Percentiles rank a stretch among this genome's conserved stretches.
phyloP scores from a whole-genome alignment of 1,284 basidiomycete genomes.

The Pseudozyma sp. region DNA sequence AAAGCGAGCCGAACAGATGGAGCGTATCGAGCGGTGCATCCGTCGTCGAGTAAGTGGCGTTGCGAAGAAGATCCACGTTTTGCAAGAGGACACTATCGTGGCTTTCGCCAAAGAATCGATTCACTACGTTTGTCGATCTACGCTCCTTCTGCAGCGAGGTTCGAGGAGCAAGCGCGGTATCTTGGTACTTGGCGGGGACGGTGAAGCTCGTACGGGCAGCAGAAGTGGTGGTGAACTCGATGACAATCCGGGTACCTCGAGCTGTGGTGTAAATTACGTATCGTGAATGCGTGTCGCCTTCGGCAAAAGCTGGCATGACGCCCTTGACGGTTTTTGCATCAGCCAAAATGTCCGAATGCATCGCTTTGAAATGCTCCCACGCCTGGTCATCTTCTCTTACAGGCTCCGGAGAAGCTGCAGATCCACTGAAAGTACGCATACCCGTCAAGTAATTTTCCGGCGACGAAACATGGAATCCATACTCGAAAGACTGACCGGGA shows the following conservation, averaged over 20 bases:
- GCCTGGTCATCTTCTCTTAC: background rate
- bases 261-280: constrained; percentile 19
- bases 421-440: constrained; percentile 14
- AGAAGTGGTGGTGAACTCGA: constrained; percentile 15
- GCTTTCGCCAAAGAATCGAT: constrained; percentile 30
- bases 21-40: constrained; percentile 27
- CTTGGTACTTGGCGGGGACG: constrained; percentile 9
- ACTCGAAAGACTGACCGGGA: constrained; percentile 27
- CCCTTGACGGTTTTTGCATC: constrained; percentile 1
- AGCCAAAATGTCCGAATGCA: constrained; percentile 14
- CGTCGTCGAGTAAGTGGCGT: constrained; percentile 38
- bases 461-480: constrained; percentile 10
- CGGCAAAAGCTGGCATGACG: background rate
- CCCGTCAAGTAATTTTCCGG: constrained; percentile 3
- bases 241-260: constrained; percentile 9
- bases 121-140: constrained; percentile 5
- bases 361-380: constrained; percentile 7
- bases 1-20: constrained; percentile 22
- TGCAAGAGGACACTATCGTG: constrained; percentile 30
- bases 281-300: background rate
- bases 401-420: background rate
- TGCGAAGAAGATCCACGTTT: constrained; percentile 36
- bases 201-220: constrained; percentile 19
- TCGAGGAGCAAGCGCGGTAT: background rate
- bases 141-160: background rate